Evolutionary conservation across 495 filamentous ascomycete genomes (phyloP).

Genomic region (Neurospora sp.): DNA sequence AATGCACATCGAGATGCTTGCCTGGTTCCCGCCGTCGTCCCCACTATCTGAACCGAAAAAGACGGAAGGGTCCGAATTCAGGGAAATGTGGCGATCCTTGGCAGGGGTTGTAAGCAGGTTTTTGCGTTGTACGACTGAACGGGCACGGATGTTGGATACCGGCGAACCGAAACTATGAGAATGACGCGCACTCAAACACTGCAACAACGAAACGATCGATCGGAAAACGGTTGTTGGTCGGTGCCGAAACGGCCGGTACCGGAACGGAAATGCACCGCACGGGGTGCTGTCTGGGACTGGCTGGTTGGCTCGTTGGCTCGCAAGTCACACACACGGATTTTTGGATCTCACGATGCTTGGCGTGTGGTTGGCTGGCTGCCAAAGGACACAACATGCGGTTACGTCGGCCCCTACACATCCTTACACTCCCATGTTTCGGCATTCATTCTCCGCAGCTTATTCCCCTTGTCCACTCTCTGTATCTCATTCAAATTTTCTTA

Average conservation of each 20-base stretch:
- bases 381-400: neutral
- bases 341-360: neutral
- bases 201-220: neutral
- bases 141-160: neutral
- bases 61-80: neutral
- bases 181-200: neutral
- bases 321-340: neutral
- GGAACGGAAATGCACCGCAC: neutral
- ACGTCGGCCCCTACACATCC: neutral
- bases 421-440: neutral
- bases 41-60: neutral
- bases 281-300: neutral
- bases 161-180: neutral
- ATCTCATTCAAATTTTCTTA: neutral
- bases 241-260: neutral
- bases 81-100: neutral
- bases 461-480: neutral
- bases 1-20: neutral
- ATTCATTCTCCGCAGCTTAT: neutral
- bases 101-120: neutral
- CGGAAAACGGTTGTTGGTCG: neutral
- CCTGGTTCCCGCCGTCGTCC: neutral
- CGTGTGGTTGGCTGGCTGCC: neutral
- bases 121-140: neutral
- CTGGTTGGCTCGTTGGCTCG: neutral